Evolutionary conservation across 2,329 filamentous ascomycete species (phyloP), one percentile per base, ranked within the genome.

Genomic region (Ceratocystiopsis minuta): DNA sequence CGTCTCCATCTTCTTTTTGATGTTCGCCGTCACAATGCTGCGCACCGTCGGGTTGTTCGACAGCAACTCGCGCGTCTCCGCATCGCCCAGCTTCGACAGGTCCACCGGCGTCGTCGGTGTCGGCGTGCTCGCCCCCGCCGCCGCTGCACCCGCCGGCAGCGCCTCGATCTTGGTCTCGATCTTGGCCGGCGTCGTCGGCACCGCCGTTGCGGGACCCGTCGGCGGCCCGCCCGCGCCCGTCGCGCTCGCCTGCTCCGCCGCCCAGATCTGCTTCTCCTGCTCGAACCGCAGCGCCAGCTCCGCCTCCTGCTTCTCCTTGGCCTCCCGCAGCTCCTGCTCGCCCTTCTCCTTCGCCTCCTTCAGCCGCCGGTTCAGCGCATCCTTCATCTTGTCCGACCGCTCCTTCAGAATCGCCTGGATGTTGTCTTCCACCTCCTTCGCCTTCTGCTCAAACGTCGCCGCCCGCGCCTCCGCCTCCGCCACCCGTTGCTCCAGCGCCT

Each of bases 361-460:
- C 15, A 93, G 65, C 54, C 80, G 84, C 54, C 73, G 76, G 51
- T 77, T 79, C 39, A 84, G 60, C 2, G 70, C 60, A 17, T 71
- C 66, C 52, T 77, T 80, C 78, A 84, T 80, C 54, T 71, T 72
- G 36, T 82, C 73, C 1, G 75, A 76, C 37, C 77, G 69, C 41
- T 68, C 63, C 51, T 80, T 80, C 45, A 82, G 65, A 12, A 69
- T 75, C 33, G 60, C 62, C 43, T 72, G 65, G 37, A 75, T 68
- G 42, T 65, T 68, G 28, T 73, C 69, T 53, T 87, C 80, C 15
- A 80, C 63, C 46, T 77, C 72, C 42, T 70, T 67, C 1, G 65
- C 69, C 56, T 78, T 79, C 14, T 65, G 61, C 53, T 85, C 78
- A 38, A 72, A 69, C 49, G 80, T 76, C 3, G 68, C 64, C 10